Evolutionary conservation across 2,329 filamentous ascomycete species (phyloP), one percentile per base, ranked within the genome.

Genomic region (Penicillium crustosum): DNA sequence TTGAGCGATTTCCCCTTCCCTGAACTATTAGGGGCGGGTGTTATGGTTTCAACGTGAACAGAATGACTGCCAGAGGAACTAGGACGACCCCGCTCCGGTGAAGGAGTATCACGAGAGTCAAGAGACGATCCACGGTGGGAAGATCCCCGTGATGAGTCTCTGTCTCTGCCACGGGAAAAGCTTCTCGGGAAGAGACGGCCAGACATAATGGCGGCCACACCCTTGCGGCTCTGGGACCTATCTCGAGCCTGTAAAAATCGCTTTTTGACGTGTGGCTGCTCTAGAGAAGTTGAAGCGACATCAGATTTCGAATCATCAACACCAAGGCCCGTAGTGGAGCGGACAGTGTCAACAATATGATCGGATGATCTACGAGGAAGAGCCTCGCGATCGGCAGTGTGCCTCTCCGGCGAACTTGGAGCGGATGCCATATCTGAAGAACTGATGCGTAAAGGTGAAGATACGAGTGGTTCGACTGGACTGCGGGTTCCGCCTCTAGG

Each of bases 1-100:
- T 92, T 88, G 51, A 91, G 77, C 1, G 83, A 72, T 47, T 83
- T 81, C 12, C 85, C 86, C 53, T 86, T 85, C 42, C 85, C 82
- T 4, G 89, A 79, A 19, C 25, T 31, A 27, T 21, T 27, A 31
- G 47, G 53, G n/a, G 49, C 27, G 5, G 49, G 42, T 0, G 49
- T 41, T 27, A 55, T 45, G 13, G 49, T 53, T 19, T 43, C 51
- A 3, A 58, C 45, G 15, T 61, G 44, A 23, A 39, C n/a, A 29
- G 31, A 79, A 71, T 69, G 79, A 77, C 66, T 79, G 74, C 35
- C 62, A 7, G 76, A 73, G 6, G 75, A 75, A 36, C 63, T 61
- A 4, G 75, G 73, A 43, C 69, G 74, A 57, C 59, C 68, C 19
- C 47, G 53, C 12, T 64, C 58, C 10, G 56, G 58, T 52, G 65